Conservation (phyloP, 768 basidiomycete species). For the Podaxis sp. region DNA sequence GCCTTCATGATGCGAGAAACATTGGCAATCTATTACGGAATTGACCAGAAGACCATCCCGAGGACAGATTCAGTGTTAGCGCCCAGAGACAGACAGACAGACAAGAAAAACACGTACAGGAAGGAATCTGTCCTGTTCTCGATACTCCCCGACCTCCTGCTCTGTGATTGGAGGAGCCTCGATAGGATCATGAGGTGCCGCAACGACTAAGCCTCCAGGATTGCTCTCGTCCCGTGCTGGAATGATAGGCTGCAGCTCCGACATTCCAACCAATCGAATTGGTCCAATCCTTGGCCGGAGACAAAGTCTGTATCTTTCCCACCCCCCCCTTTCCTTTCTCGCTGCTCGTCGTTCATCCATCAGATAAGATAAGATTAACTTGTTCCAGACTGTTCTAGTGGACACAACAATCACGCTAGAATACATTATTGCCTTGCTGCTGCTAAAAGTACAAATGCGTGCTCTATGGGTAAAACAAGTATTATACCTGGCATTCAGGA, state of each 20-base stretch:
- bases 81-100: not conserved
- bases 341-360: not conserved
- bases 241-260: constrained; percentile 44
- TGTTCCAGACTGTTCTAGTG: not conserved
- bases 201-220: constrained; percentile 31
- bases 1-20: constrained; percentile 98
- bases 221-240: constrained; percentile 37
- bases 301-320: not conserved
- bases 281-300: constrained; percentile 9
- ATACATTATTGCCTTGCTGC: no score
- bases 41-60: not conserved
- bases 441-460: no score
- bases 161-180: constrained; percentile 81
- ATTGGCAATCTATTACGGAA: constrained; percentile 78
- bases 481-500: constrained; percentile 22
- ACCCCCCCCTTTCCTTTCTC: constrained; percentile 1
- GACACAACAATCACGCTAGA: no score
- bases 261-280: constrained; percentile 17
- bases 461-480: no score
- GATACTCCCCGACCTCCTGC: constrained; percentile 90
- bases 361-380: constrained; percentile 11
- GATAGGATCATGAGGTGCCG: constrained; percentile 42
- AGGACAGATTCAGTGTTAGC: not conserved
- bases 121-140: constrained; percentile 94
- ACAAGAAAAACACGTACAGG: constrained; percentile 55